Base-by-base conservation (phyloP, 1,139 yeast species). In the Zygoascus hellenicus region DNA sequence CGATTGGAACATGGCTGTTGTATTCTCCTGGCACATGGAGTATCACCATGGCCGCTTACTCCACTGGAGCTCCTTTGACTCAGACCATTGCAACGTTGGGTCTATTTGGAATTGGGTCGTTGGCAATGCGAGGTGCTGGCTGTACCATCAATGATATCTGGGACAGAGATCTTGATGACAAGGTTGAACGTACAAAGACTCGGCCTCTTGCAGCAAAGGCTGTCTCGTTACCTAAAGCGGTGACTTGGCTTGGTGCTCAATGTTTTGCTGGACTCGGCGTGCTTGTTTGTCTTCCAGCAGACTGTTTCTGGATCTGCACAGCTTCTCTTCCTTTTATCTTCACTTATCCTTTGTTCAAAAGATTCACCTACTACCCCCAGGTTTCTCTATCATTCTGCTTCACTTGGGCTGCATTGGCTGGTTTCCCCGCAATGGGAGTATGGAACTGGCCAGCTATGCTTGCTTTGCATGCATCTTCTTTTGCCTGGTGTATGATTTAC, bases 91-190 rank as follows among this genome's bases (percentile, higher is more conserved):
- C 75, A 54, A 84, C 82, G 56, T 62, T 83, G 35, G 62, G 60
- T 10, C 69, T 90, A 26, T 92, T 90, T 60, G 80, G 92, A 1
- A 70, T 82, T 2, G 99, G 99, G 10, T 79, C 97, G 0, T 61
- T 90, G 36, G 74, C 90, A 13, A 92, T 94, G 96, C 77, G 99
- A 65, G 97, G 97, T 35, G 97, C 97, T 1, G 99, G 98, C 0
- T 94, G 99, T 63, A 90, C 96, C 1, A 83, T 94, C 49, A 94
- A 94, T 61, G 99, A 94, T 64, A 71, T 90, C 46, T 71, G 83
- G 62, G 99, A 94, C 62, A 72, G 90, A 49, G 74, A 90, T 52
- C 71, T 90, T 47, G 99, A 94, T 60, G 75, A 76, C 53, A 78
- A 88, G 62, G 98, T 94, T 2, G 83, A 84, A 9, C 76, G 99